Conservation (phyloP, 208 protist species). For the Porcisia hertigi region DNA sequence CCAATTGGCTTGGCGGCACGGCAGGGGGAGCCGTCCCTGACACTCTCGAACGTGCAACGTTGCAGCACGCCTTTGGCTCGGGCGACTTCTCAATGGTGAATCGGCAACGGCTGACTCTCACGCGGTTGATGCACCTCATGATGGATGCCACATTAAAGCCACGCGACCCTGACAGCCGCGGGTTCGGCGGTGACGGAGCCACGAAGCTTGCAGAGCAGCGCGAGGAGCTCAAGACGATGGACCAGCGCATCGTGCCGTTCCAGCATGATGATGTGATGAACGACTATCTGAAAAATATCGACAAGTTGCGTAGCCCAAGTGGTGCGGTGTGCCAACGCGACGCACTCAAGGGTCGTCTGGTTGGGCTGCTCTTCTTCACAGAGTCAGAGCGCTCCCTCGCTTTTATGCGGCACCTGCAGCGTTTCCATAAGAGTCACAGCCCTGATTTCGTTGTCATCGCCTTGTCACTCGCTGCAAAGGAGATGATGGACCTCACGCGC, state of each 20-base stretch:
- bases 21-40: slow-evolving; percentile 21
- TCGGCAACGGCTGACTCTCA: slow-evolving; percentile 49
- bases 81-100: slow-evolving; percentile 71
- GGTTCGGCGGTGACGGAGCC: slow-evolving; percentile 66
- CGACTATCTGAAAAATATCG: slow-evolving; percentile 75
- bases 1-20: slow-evolving; percentile 38
- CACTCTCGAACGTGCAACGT: slow-evolving; percentile 30
- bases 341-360: slow-evolving; percentile 71
- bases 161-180: slow-evolving; percentile 61
- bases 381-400: slow-evolving; percentile 63
- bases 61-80: slow-evolving; percentile 48
- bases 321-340: slow-evolving; percentile 44
- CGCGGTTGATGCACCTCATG: slow-evolving; percentile 39
- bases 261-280: slow-evolving; percentile 61
- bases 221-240: slow-evolving; percentile 77
- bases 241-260: slow-evolving; percentile 65
- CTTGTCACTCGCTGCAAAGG: slow-evolving; percentile 61
- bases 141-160: slow-evolving; percentile 73
- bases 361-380: slow-evolving; percentile 82
- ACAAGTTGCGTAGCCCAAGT: slow-evolving; percentile 48
- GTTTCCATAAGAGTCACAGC: slow-evolving; percentile 50
- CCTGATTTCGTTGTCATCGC: slow-evolving; percentile 78
- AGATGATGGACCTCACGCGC: slow-evolving; percentile 71
- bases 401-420: slow-evolving; percentile 68
- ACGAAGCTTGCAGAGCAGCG: slow-evolving; percentile 56